A percentile compares a stretch with the other conserved stretches of the same genome.
These are phyloP conservation scores for Herpetomonas samuelpessoai DNA, from an alignment of 208 protist genomes.

Conservation along the genomic window DNA sequence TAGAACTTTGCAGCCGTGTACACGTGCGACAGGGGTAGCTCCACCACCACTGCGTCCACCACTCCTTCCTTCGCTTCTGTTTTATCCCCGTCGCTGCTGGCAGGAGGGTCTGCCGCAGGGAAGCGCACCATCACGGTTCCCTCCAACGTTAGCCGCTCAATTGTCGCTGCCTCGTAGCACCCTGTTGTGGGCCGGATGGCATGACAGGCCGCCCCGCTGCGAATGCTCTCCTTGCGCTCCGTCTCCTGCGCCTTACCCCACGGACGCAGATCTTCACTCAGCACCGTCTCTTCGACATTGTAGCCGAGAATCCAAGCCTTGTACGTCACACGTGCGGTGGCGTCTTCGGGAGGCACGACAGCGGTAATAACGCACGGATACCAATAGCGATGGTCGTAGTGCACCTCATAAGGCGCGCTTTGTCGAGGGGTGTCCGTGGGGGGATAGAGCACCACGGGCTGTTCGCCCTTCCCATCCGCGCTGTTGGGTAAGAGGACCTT, in stretches of 20 bases:
- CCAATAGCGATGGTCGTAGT: slow-evolving; percentile 64
- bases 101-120: slow-evolving; percentile 1
- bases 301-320: slow-evolving; percentile 69
- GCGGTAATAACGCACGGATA: slow-evolving; percentile 72
- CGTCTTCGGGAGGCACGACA: slow-evolving; percentile 32
- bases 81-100: slow-evolving; percentile 8
- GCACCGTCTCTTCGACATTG: slow-evolving; percentile 57
- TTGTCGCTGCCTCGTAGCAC: slow-evolving; percentile 32
- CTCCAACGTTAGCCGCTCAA: slow-evolving; percentile 72
- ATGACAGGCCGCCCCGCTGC: slow-evolving; percentile 58
- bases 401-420: slow-evolving; percentile 63
- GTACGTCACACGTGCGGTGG: slow-evolving; percentile 56
- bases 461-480: not conserved
- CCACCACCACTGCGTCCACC: slow-evolving; percentile 5
- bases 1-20: slow-evolving; percentile 49
- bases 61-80: not conserved
- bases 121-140: slow-evolving; percentile 58
- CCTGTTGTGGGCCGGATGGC: slow-evolving; percentile 50
- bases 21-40: slow-evolving; percentile 73
- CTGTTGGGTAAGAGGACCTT: slow-evolving; percentile 16
- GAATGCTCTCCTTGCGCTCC: slow-evolving; percentile 20
- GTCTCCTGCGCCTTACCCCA: slow-evolving; percentile 30
- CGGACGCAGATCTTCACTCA: slow-evolving; percentile 54
- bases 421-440: slow-evolving; percentile 1
- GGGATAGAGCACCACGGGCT: slow-evolving; percentile 5